Conservation (phyloP, 495 filamentous ascomycete genomes). For the Penicillium pulvis region DNA sequence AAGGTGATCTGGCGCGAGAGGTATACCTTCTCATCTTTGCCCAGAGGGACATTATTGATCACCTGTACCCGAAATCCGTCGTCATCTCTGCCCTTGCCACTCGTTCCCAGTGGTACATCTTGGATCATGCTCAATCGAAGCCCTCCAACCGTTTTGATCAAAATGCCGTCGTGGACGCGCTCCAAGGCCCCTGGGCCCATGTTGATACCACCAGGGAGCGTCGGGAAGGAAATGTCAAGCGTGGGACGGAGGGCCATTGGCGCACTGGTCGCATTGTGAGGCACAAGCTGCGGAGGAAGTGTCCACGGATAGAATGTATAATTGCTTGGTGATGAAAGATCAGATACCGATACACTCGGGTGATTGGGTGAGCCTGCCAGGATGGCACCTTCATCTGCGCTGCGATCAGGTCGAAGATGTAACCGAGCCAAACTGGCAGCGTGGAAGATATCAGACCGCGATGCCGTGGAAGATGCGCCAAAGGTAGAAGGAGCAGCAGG, state of each 20-base stretch:
- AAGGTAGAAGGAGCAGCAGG: slow-evolving; percentile 60
- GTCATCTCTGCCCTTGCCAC: slow-evolving; percentile 26
- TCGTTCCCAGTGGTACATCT: slow-evolving; percentile 51
- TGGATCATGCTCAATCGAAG: slow-evolving; percentile 79
- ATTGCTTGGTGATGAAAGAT: slow-evolving; percentile 67
- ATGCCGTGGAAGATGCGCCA: slow-evolving; percentile 76
- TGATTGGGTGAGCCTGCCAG: slow-evolving; percentile 53
- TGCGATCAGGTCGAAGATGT: slow-evolving; percentile 67
- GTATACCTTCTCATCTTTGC: slow-evolving; percentile 87
- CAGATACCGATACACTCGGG: slow-evolving; percentile 56
- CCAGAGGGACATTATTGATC: slow-evolving; percentile 77
- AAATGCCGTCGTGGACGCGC: slow-evolving; percentile 69
- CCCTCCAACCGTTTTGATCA: slow-evolving; percentile 76
- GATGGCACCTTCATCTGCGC: slow-evolving; percentile 54
- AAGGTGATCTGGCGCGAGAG: slow-evolving; percentile 75
- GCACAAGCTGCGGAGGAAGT: slow-evolving; percentile 71
- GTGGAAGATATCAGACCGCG: slow-evolving; percentile 86
- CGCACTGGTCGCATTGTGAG: slow-evolving; percentile 70
- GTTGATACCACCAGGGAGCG: slow-evolving; percentile 55
- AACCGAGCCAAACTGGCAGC: slow-evolving; percentile 84
- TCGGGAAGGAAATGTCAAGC: slow-evolving; percentile 80
- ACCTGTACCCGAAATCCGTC: slow-evolving; percentile 70
- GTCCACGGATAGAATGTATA: slow-evolving; percentile 95
- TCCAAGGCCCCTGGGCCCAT: slow-evolving; percentile 58
- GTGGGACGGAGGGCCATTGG: slow-evolving; percentile 62